phyloP scores from a whole-genome alignment of 306 rosid species.

The Cucurbita pepo region DNA sequence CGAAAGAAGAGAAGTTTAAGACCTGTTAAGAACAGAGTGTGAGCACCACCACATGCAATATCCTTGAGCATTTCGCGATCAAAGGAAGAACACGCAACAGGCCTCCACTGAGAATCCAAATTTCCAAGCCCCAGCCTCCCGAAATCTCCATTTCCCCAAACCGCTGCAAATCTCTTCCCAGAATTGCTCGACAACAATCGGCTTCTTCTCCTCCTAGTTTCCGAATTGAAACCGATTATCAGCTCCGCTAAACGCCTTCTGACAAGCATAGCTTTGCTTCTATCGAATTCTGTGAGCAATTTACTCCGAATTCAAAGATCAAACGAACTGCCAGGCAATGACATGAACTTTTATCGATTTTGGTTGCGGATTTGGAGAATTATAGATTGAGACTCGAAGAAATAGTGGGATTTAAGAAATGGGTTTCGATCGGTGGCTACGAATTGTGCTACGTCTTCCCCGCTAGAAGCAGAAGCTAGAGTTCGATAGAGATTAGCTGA shows the following conservation, averaged over 20 bases:
- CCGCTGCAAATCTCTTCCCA: constrained; percentile 45
- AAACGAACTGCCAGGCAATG: not conserved
- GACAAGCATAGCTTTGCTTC: not conserved
- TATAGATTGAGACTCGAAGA: not conserved
- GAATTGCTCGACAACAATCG: constrained; percentile 10
- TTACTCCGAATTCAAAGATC: not conserved
- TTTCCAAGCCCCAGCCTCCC: constrained; percentile 72
- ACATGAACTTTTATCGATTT: not conserved
- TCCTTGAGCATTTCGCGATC: constrained; percentile 25
- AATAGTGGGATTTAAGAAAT: not conserved
- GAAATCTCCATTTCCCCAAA: constrained; percentile 87
- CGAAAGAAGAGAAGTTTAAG: not conserved
- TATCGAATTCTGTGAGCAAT: not conserved
- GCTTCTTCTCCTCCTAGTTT: constrained; percentile 12
- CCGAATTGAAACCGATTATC: not conserved
- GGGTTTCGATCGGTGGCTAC: not conserved
- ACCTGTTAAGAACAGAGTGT: constrained; percentile 86
- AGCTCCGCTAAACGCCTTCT: not conserved
- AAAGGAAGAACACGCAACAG: constrained; percentile 40
- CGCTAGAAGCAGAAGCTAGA: not conserved
- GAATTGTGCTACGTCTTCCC: not conserved
- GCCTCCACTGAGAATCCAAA: constrained; percentile 72
- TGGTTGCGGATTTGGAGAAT: not conserved
- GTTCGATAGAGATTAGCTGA: not conserved
- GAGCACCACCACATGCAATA: constrained; percentile 95